Evolutionary conservation across 345 rosid genomes (phyloP), one percentile per base, ranked within the genome.

Genomic region (Adansonia digitata): DNA sequence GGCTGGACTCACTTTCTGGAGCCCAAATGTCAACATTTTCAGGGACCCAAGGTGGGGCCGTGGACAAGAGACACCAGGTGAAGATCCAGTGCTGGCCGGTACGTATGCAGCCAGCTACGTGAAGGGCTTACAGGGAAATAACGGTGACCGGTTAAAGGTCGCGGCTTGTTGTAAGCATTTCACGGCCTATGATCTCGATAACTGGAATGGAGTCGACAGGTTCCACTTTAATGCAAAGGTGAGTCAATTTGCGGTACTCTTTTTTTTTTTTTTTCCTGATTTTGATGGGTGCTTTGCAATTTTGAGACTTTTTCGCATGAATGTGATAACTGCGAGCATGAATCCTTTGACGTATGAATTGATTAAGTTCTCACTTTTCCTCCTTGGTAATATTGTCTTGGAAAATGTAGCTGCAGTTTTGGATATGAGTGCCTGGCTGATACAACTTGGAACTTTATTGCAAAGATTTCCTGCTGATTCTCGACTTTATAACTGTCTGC

Each of bases 121-220:
- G 1, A 83, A 80, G 67, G 98, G 97, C 5, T 65, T 94, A 53
- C 98, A 92, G 73, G 96, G 91, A 51, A 79, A 72, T 39, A 84
- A 81, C 79, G 86, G 81, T 46, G 77, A 78, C 75, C 83, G 88
- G 82, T 82, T 92, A 66, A 89, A 92, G 78, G 96, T 90, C 1
- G 92, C 98, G 5, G 92, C 92, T n/a, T 89, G 92, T 39, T 94
- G 94, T 74, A 94, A 92, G 84, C 98, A 94, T 73, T 94, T 88
- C 81, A 90, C 97, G 2, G 97, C 98, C 20, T 94, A 92, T 56
- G 97, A 94, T 68, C 85, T 92, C 12, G 98, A 94, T 53, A 86
- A 89, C 34, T 92, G 97, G 98, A 94, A 88, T 18, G 97, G 93
- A 2, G 74, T 86, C 12, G 91, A 92, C 68, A 82, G 98, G n/a